A percentile compares a stretch with the other conserved stretches of the same genome.
Conservation (phyloP, 176 grass and related monocot genomes). For the Alopecurus myosuroides region DNA sequence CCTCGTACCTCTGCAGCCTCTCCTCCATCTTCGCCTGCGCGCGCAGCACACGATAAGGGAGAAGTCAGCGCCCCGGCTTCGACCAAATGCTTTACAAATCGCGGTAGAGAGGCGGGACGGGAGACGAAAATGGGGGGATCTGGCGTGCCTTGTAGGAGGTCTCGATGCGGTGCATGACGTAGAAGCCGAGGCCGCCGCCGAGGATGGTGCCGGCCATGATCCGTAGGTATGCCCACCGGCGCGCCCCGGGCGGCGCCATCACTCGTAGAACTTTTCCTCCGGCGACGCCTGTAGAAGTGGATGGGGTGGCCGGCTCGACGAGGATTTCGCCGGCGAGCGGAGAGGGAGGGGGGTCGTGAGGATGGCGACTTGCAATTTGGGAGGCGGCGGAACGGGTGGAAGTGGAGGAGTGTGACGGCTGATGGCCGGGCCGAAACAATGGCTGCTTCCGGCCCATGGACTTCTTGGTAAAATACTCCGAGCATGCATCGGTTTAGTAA, state of each 20-base stretch:
- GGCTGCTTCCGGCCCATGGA: not conserved
- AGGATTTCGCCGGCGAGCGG: too few relatives aligned
- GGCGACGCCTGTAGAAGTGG: not conserved
- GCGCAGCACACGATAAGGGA: not conserved
- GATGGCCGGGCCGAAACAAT: not conserved
- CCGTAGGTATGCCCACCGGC: constrained; percentile 62
- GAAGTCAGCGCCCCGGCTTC: not conserved
- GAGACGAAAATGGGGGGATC: not conserved
- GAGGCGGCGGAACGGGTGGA: not conserved
- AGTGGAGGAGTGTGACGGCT: not conserved
- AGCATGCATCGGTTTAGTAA: too few relatives aligned
- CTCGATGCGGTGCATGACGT: constrained; percentile 87
- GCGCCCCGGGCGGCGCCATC: constrained; percentile 42
- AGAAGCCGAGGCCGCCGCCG: constrained; percentile 73
- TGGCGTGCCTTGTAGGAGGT: constrained; percentile 67
- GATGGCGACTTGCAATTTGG: not conserved
- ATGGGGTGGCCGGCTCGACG: not conserved
- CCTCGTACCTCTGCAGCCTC: constrained; percentile 58
- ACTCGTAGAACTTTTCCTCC: not conserved
- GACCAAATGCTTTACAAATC: not conserved
- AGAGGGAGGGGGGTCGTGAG: not conserved
- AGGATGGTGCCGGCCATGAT: constrained; percentile 72
- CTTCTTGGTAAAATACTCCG: too few relatives aligned
- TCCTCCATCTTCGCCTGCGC: constrained; percentile 81
- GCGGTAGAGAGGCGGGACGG: too few relatives aligned